A percentile compares a stretch with the other conserved stretches of the same genome.
phyloP scores from a whole-genome alignment of 306 rosid genomes.

The Citrullus amarus region DNA sequence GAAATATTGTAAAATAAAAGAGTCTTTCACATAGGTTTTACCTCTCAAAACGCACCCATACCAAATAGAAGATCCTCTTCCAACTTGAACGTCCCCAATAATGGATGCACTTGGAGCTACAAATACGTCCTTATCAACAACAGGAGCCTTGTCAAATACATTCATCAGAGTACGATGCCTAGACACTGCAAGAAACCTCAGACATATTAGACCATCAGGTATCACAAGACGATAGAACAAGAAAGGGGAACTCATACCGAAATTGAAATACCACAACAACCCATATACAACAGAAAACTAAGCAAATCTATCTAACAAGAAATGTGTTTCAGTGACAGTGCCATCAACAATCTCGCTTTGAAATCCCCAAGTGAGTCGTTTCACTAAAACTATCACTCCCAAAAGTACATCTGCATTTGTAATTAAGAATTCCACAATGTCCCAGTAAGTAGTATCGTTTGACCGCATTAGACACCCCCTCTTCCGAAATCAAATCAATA shows the following conservation, averaged over 20 bases:
- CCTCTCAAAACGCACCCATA: slow-evolving; percentile 96
- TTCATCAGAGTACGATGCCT: slow-evolving; percentile 95
- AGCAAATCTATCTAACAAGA: not conserved
- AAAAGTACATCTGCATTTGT: not conserved
- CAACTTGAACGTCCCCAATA: slow-evolving; percentile 68
- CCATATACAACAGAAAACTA: not conserved
- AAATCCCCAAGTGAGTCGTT: not conserved
- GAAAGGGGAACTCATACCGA: not conserved
- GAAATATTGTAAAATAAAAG: not conserved
- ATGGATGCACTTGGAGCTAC: slow-evolving; percentile 91
- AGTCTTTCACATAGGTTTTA: slow-evolving; percentile 9
- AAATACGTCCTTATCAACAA: slow-evolving; percentile 68
- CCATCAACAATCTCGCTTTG: not conserved
- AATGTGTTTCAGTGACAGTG: not conserved
- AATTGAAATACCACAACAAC: not conserved
- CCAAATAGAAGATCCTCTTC: slow-evolving; percentile 84
- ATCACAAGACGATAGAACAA: not conserved
- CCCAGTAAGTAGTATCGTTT: not conserved
- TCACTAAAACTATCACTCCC: not conserved
- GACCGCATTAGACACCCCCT: not conserved
- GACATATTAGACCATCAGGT: not conserved
- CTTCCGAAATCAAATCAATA: not conserved
- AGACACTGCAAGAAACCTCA: slow-evolving; percentile 35
- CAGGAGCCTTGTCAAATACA: slow-evolving; percentile 60
- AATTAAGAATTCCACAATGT: not conserved